Evolutionary conservation across 202 grass and related monocot species (phyloP).

Genomic region (Bolboschoenoplectus hybrid): DNA sequence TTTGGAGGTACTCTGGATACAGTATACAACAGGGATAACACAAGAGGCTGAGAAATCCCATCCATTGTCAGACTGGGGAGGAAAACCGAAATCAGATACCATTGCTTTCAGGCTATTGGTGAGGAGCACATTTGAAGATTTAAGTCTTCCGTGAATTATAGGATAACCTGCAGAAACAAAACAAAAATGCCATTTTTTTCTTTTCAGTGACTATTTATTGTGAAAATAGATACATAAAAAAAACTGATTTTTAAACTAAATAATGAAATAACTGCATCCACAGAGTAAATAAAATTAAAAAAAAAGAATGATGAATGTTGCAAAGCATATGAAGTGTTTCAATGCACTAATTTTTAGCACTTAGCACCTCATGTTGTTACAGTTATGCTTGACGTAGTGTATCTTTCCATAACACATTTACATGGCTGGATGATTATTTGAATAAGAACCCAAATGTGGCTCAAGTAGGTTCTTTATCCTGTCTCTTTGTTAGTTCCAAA

Average conservation of each 20-base stretch:
- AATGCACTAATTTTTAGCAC: too few species aligned
- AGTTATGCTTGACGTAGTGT: too few species aligned
- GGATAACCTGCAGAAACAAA: constrained; percentile 49
- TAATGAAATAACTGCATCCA: background rate
- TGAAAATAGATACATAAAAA: background rate
- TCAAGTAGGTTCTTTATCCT: too few species aligned
- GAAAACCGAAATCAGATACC: constrained; percentile 76
- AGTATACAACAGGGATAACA: constrained; percentile 74
- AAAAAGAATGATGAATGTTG: background rate
- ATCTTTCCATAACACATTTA: background rate
- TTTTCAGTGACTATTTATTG: background rate
- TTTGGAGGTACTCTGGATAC: constrained; percentile 78
- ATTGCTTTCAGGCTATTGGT: constrained; percentile 65
- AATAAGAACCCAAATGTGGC: too few species aligned
- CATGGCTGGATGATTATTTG: too few species aligned
- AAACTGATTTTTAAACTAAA: background rate
- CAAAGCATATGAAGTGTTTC: background rate
- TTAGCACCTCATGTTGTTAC: background rate
- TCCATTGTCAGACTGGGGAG: constrained; percentile 48
- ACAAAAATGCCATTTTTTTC: background rate
- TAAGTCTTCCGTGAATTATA: constrained; percentile 86
- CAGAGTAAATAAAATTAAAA: background rate
- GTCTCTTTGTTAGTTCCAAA: too few species aligned
- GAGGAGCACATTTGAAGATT: constrained; percentile 80
- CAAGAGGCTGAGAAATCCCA: constrained; percentile 67